Base-by-base conservation (phyloP, 495 filamentous ascomycete genomes). In the Aspergillus nidulans region DNA sequence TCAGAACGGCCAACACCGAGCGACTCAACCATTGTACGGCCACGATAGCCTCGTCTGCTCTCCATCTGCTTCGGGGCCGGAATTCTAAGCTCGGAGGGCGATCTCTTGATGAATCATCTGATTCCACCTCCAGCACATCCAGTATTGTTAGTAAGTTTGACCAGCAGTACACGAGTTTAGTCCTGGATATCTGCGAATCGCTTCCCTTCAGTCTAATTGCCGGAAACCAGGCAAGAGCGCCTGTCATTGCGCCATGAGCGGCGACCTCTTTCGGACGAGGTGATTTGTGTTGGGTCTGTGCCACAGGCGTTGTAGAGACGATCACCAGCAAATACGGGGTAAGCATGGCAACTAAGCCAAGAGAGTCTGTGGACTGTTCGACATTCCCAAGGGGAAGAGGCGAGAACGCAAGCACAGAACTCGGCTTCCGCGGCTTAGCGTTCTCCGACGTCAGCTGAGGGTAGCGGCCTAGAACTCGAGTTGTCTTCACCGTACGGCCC, bases 131-230 rank as follows among this genome's bases (percentile, higher is more conserved):
- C 34, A 90, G 84, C 19, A 97, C 80, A 53, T 99, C 95, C 21
- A 97, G 66, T 18, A 97, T 85, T 1, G 92, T 97, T 53, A 99
- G 74, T 25, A 97, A 83, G 63, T 96, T 96, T 10, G 92, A 97
- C 95, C 94, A 99, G 64, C 90, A 96, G 69, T 97, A 99, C 1
- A 89, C 91, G n/a, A 99, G 78, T 66, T 97, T 97, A 1, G 73
- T 73, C 41, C 77, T 73, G 1, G 74, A 76, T 1, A 65, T 69
- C 28, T 74, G 69, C 25, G 65, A 67, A 45, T 88, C 85, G 38
- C 83, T 79, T 21, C 84, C 81, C 69, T 97, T 98, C 36, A 97
- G 72, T 61, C 88, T 94, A 48, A 97, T 94, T 3, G 91, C 89
- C 4, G 94, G 94, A 68, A 97, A 99, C 94, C 94, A 99, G 16